Evolutionary conservation across 371 early-diverging fungal genomes (phyloP), one percentile per base, ranked within the genome.

Genomic region (Parasitella parasitica): DNA sequence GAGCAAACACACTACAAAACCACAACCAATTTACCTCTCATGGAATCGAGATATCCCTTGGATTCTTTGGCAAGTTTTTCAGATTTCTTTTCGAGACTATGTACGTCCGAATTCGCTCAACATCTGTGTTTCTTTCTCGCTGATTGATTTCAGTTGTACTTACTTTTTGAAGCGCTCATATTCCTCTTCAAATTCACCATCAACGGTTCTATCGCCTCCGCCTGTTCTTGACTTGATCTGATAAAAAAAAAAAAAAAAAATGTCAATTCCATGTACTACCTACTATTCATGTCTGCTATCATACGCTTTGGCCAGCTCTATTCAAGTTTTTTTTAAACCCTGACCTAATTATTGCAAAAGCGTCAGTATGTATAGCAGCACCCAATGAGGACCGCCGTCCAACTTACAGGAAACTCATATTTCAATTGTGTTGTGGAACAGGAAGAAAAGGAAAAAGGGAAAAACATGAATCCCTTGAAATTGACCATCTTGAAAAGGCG

Each of bases 11-110:
- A n/a, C n/a, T n/a, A 32, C 1, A 32, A 32, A 32, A 32, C 1
- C 6, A 32, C 6, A 32, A 3, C 6, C 32, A 32, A 32, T 32
- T 61, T 76, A 89, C 92, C 89, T 75, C 91, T 67, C 36, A 97
- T 80, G 18, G 96, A 86, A 63, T 93, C 91, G 35, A 96, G 81
- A 71, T 96, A 97, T 24, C 94, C 94, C 71, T 93, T 94, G n/a
- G 98, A 87, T 72, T 97, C 96, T 59, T 89, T 91, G 64, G 94
- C 87, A 5, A 97, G 79, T 41, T 84, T 88, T 64, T 95, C 94
- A 2, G 90, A 84, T 54, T 96, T 95, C 24, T 82, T 72, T 71
- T 97, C 96, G 28, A 96, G 82, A 38, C 95, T 96, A 65, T 26
- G 16, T 96, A 65, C 15, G 16, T 12, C 13, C 15, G n/a, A n/a